Evolutionary conservation across 2,329 filamentous ascomycete genomes (phyloP).

Genomic region (Graphilbum sp.): DNA sequence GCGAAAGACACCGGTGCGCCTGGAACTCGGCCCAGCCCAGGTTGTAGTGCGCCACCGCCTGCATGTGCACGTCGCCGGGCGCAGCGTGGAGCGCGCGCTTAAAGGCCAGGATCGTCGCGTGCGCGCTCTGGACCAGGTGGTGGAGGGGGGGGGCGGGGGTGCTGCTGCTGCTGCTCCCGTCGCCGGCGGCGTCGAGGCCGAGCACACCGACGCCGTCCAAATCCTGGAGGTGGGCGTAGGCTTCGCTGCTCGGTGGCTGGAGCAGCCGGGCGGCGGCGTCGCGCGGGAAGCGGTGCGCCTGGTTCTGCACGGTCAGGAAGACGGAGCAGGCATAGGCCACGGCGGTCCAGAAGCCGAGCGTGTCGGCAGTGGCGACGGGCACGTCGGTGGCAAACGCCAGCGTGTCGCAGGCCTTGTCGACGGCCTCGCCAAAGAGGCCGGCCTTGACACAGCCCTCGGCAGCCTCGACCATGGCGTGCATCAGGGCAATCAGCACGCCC

Average conservation of each 20-base stretch:
- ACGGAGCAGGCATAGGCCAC: conserved; percentile 77
- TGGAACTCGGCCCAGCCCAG: conserved; percentile 85
- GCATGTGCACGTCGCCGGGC: conserved; percentile 64
- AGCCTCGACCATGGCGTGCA: conserved; percentile 77
- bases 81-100: conserved; percentile 68
- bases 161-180: conserved; percentile 26
- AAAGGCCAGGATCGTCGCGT: conserved; percentile 65
- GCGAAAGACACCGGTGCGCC: conserved; percentile 53
- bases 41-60: conserved; percentile 95
- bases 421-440: conserved; percentile 72
- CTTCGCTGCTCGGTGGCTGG: conserved; percentile 27
- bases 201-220: conserved; percentile 46
- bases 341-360: conserved; percentile 82
- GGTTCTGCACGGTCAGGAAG: conserved; percentile 63
- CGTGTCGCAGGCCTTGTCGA: conserved; percentile 51
- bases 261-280: conserved; percentile 36
- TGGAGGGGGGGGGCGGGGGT: too few species aligned
- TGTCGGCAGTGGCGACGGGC: conserved; percentile 44
- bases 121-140: conserved; percentile 43
- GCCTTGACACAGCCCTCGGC: conserved; percentile 62
- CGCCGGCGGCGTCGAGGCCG: conserved; percentile 28
- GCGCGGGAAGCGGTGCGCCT: conserved; percentile 44
- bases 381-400: conserved; percentile 52
- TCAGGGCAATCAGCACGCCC: conserved; percentile 70
- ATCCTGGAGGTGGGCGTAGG: conserved; percentile 47